Base-by-base conservation (phyloP, 305 asterid species). In the Rubia tinctorum region DNA sequence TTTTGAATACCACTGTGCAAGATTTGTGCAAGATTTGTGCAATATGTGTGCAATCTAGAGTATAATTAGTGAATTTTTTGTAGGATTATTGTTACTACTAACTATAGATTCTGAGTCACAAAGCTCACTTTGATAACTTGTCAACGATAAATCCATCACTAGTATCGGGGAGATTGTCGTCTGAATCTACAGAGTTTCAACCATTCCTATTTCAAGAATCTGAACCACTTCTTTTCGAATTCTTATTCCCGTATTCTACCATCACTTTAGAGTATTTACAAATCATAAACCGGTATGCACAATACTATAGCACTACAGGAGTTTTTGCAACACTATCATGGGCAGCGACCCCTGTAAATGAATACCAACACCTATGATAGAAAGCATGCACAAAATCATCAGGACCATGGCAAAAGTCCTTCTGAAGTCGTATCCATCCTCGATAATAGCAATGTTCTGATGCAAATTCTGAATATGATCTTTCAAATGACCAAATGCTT, bases 301-400 rank as follows among this genome's bases (percentile, higher is more conserved):
- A n/a, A n/a, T 20, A 71, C 67, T 17, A 30, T 10, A 4, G 42
- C 40, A 23, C 20, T 9, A 20, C 2, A 66, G 18, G 39, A 44
- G 39, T n/a, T 71, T 70, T 22, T 44, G 71, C 44, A 53, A 44
- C 74, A 64, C 25, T 51, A 51, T 4, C 49, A 37, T n/a, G 20
- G 73, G 68, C 18, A 73, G 55, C 14, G 56, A 71, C 59, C 53
- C 80, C 17, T 55, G 60, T 61, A 75, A 44, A n/a, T 42, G 58
- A 43, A 68, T 68, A 42, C 63, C 81, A 22, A 68, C 45, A 69
- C 77, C 45, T 40, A 76, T 47, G 51, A 67, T 60, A 58, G 77
- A 6, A 58, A 76, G 47, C 22, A 79, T 9, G 75, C 76, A 76
- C 40, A 79, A 51, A 72, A 79, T 30, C 55, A 81, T 51, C 60